phyloP scores from a whole-genome alignment of 2,329 filamentous ascomycete species.

The Fusarium sp. region DNA sequence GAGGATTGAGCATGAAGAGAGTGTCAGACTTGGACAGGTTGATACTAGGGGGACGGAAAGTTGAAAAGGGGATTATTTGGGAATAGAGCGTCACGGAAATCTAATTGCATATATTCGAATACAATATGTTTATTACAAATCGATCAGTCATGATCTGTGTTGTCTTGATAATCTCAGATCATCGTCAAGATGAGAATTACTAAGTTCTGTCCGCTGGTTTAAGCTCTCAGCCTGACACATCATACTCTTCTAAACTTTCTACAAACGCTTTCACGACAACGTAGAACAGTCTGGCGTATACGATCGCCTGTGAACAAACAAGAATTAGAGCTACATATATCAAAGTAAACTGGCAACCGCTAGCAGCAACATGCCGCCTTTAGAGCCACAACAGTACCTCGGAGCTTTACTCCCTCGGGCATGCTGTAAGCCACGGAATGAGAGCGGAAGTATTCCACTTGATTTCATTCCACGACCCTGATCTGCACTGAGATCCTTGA shows the following conservation, averaged over 20 bases:
- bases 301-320: neutral
- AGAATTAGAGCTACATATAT: too few species aligned
- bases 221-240: too few species aligned
- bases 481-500: too few species aligned
- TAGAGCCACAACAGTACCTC: too few species aligned
- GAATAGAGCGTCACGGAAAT: accelerated
- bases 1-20: neutral
- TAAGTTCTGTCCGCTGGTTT: too few species aligned
- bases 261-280: neutral
- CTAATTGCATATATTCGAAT: accelerated
- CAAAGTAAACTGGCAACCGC: too few species aligned
- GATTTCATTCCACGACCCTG: neutral
- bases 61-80: neutral
- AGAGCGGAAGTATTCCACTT: neutral
- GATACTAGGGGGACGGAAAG: neutral
- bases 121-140: accelerated
- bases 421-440: neutral
- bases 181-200: neutral
- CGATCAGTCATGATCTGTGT: accelerated
- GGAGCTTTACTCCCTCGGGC: too few species aligned
- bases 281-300: too few species aligned
- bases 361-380: neutral
- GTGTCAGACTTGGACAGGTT: neutral
- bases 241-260: neutral
- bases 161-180: accelerated